Evolutionary conservation across 441 rosid species (phyloP), one percentile per base, ranked within the genome.

Genomic region (Mallotus japonicus): DNA sequence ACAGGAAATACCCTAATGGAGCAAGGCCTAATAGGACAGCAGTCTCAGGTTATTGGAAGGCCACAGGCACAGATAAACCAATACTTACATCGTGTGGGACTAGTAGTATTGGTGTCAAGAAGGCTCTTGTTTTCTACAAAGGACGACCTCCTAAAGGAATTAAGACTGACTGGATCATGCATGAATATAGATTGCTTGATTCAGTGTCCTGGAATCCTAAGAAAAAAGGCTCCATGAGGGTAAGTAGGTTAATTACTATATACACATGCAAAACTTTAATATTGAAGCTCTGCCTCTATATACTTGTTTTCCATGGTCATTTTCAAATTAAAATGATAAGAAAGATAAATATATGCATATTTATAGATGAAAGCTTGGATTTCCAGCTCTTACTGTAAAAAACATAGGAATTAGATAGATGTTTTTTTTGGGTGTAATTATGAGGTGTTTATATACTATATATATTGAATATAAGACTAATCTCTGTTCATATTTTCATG

Each of bases 121-220:
- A 87, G 75, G 83, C 84, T 40, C 82, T 85, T 2, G 85, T 87
- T 12, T 85, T 87, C 69, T 87, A 85, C 69, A 69, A 71, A 13
- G 89, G 89, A 50, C 79, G 81, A 5, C 82, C 87, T 16, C 86
- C 81, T 0, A 87, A 73, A 73, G 88, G 85, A 34, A 51, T 73
- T 46, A 85, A 87, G 76, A 87, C 87, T 17, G 83, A 82, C 32
- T 84, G 86, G 91, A 78, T 75, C 69, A 87, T 87, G 91, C 83
- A 78, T 62, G 91, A 85, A 71, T 85, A 85, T 57, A 76, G 87
- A 72, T 65, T 84, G 70, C 76, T 69, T 14, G 81, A 81, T 42
- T 14, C 74, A 3, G 47, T 56, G n/a, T 32, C 75, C 49, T 77
- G 68, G 70, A 80, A 79, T 42, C 66, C 85, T 10, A 78, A 79